Evolutionary conservation across 169 alveolate genomes (phyloP), one percentile per base, ranked within the genome.

Genomic region (Plasmodium gallinaceum): DNA sequence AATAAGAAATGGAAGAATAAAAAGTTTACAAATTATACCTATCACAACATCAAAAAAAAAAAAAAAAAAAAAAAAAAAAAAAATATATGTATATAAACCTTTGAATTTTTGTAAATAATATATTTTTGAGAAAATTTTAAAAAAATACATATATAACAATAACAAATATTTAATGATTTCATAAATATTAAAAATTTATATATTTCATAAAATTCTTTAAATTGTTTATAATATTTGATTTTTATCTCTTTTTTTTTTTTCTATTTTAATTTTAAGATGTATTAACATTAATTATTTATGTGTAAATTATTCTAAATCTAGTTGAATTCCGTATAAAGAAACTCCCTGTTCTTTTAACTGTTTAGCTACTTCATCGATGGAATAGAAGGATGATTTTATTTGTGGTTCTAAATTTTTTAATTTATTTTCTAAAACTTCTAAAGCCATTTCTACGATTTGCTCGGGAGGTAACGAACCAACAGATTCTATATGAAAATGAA

Each of bases 391-490:
- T 14, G 91, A 12, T 61, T 83, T 83, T 8, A 83, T 83, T 83
- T 83, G 91, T 4, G 91, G 91, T n/a, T 83, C 91, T 14, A 83
- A 58, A 9, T 37, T 39, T 61, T 86, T 92, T 37, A 95, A 68
- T 74, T 97, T 97, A 22, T 89, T 93, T 90, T 95, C 97, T 45
- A 98, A 70, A 10, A 93, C 88, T 64, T 86, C 93, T 57, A 98
- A 92, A 4, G 98, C 99, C 86, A 96, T 96, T 69, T 89, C 94
- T 26, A 98, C 96, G 9, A 98, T 97, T 62, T 94, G 96, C 83
- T 96, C 99, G 2, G 99, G 99, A 7, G 98, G 95, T 37, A 98
- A 85, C 3, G 98, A 96, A 20, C 99, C 99, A 68, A 98, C 97
- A 16, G 98, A 94, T 92, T 87, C 96, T 9, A 94, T 86, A 10